Evolutionary conservation across 2,329 filamentous ascomycete genomes (phyloP).

Genomic region (Celoporthe dispersa): DNA sequence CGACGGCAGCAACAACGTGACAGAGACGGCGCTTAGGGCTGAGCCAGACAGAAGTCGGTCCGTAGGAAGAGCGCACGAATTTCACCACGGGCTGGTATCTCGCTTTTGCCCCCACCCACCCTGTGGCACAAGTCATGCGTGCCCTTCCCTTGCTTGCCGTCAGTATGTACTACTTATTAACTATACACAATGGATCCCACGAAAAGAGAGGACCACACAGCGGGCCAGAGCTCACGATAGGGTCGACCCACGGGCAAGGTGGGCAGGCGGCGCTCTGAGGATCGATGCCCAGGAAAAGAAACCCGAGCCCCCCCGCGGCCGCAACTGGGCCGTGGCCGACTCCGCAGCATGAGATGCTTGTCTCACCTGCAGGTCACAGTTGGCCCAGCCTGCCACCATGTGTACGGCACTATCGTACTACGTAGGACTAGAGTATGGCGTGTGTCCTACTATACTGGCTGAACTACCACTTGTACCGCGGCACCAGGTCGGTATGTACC

Average conservation of each 20-base stretch:
- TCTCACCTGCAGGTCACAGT: slow-evolving; percentile 1
- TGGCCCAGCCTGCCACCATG: too few species aligned
- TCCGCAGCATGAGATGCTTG: slow-evolving; percentile 11
- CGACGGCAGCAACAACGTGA: not conserved
- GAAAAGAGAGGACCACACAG: not conserved
- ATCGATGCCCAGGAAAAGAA: not conserved
- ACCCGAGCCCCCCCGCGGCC: not conserved
- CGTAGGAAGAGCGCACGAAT: not conserved
- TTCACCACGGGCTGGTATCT: not conserved
- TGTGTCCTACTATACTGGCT: too few species aligned
- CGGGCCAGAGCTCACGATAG: not conserved
- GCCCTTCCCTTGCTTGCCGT: not conserved
- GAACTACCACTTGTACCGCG: too few species aligned
- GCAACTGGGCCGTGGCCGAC: not conserved
- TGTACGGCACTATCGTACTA: too few species aligned
- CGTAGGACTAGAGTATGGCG: not conserved
- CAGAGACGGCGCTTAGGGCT: not conserved
- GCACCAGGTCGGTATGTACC: not conserved
- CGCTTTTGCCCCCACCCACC: not conserved
- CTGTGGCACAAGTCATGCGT: not conserved
- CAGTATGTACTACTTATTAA: not conserved
- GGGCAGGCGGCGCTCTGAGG: not conserved
- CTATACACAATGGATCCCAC: not conserved
- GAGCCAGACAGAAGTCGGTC: not conserved
- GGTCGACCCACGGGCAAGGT: not conserved